Conservation (phyloP, 2,329 filamentous ascomycete genomes). For the Xylaria sp. region DNA sequence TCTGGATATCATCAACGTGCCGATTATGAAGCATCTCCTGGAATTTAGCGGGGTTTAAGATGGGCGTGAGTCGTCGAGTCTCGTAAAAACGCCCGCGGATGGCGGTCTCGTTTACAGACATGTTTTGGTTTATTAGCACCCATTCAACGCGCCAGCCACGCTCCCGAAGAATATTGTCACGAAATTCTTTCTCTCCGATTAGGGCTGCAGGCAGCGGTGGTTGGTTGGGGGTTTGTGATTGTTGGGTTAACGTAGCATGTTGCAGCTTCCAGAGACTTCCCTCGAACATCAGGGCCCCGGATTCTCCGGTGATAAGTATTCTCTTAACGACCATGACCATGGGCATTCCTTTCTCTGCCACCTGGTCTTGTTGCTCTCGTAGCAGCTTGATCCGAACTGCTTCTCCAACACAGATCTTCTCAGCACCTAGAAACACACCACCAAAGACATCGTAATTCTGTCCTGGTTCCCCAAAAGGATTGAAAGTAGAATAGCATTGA, state of each 20-base stretch:
- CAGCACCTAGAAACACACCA: slow-evolving; percentile 58
- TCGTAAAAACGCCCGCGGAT: slow-evolving; percentile 65
- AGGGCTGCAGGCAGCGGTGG: slow-evolving; percentile 33
- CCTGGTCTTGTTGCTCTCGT: slow-evolving; percentile 20
- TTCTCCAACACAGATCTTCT: slow-evolving; percentile 55
- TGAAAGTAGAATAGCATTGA: slow-evolving; percentile 57
- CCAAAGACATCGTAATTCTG: slow-evolving; percentile 46
- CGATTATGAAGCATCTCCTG: slow-evolving; percentile 46
- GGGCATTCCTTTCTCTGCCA: slow-evolving; percentile 22
- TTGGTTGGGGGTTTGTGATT: neutral
- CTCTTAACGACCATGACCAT: slow-evolving; percentile 23
- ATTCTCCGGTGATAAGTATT: slow-evolving; percentile 18
- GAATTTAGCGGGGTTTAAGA: slow-evolving; percentile 51
- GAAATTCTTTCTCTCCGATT: slow-evolving; percentile 40
- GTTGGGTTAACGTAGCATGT: slow-evolving; percentile 25
- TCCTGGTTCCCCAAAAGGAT: slow-evolving; percentile 41
- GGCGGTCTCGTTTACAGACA: slow-evolving; percentile 46
- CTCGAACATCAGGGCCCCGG: slow-evolving; percentile 29
- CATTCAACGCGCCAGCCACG: slow-evolving; percentile 41
- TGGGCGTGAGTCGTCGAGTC: slow-evolving; percentile 56
- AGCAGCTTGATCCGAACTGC: slow-evolving; percentile 50
- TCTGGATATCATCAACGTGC: slow-evolving; percentile 51
- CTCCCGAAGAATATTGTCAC: slow-evolving; percentile 34
- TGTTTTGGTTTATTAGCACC: slow-evolving; percentile 36
- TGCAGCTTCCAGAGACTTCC: slow-evolving; percentile 40